A percentile compares a stretch with the other conserved stretches of the same genome.
phyloP scores from a whole-genome alignment of 768 basidiomycete genomes.

The Boletus insuetus region DNA sequence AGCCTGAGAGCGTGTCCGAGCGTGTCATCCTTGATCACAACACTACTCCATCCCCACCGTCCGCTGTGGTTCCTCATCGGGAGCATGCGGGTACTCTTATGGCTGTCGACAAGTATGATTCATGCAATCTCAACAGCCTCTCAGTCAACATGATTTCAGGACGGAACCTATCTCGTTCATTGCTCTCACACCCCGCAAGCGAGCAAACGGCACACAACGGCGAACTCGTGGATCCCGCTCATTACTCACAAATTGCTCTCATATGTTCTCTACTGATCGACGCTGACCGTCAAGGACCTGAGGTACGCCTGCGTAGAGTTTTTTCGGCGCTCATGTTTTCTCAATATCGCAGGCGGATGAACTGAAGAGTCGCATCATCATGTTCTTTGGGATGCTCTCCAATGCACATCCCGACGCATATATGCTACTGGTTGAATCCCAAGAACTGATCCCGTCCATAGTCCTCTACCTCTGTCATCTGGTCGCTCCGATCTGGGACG shows the following conservation, averaged over 20 bases:
- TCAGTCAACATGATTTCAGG: conserved; percentile 35
- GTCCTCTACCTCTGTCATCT: conserved; percentile 53
- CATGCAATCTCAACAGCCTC: neutral
- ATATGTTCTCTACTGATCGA: conserved; percentile 51
- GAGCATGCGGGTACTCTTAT: conserved; percentile 47
- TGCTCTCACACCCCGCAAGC: conserved; percentile 39
- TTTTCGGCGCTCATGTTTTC: neutral
- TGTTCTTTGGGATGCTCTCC: conserved; percentile 40
- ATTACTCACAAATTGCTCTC: conserved; percentile 45
- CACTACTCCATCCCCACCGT: conserved; percentile 49
- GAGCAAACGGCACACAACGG: conserved; percentile 18
- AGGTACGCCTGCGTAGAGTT: conserved; percentile 33
- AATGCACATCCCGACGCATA: conserved; percentile 38
- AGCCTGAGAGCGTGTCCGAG: conserved; percentile 42
- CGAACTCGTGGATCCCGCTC: conserved; percentile 25
- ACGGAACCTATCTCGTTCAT: conserved; percentile 37
- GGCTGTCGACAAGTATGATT: conserved; percentile 46
- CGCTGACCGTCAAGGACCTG: conserved; percentile 34
- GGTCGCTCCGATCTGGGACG: conserved; percentile 64
- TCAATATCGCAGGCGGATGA: conserved; percentile 31
- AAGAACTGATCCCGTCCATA: conserved; percentile 61
- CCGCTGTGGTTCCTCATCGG: conserved; percentile 50
- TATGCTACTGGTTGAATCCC: conserved; percentile 44
- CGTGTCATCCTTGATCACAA: conserved; percentile 41
- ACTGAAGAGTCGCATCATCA: conserved; percentile 37